Conservation (phyloP, 805 yeast species). For the Schwanniomyces vanrijiae region DNA sequence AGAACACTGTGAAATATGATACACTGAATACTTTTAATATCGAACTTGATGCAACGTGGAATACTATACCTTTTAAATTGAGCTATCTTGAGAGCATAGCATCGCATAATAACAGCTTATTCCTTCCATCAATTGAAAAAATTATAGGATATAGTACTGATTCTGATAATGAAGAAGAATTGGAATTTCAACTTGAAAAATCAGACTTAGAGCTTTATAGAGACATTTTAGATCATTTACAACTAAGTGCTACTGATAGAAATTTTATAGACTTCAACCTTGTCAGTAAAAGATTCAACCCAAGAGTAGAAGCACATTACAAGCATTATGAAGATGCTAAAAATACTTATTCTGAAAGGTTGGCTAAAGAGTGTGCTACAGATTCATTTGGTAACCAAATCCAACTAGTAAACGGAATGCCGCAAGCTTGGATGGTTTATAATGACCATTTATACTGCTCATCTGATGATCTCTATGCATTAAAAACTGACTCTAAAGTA, state of each 20-base stretch:
- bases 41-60: slow-evolving; percentile 37
- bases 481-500: slow-evolving; percentile 52
- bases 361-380: slow-evolving; percentile 20
- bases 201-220: slow-evolving; percentile 7
- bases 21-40: neutral
- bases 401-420: slow-evolving; percentile 14
- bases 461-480: slow-evolving; percentile 74
- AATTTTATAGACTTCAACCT: slow-evolving; percentile 43
- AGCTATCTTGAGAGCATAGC: slow-evolving; percentile 44
- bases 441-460: slow-evolving; percentile 61
- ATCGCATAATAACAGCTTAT: slow-evolving; percentile 33
- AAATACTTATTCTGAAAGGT: slow-evolving; percentile 10
- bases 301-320: slow-evolving; percentile 66
- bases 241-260: slow-evolving; percentile 10
- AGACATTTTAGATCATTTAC: slow-evolving; percentile 3
- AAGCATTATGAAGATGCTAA: slow-evolving; percentile 41
- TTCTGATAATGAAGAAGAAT: slow-evolving; percentile 14
- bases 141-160: slow-evolving; percentile 8
- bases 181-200: slow-evolving; percentile 6
- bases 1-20: neutral
- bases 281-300: slow-evolving; percentile 51
- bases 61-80: slow-evolving; percentile 38
- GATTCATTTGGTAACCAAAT: slow-evolving; percentile 33
- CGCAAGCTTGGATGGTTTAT: slow-evolving; percentile 49
- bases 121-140: slow-evolving; percentile 28